A percentile compares a stretch with the other conserved stretches of the same genome.
phyloP scores from a whole-genome alignment of 768 basidiomycete genomes.

The Rubroboletus pulcherrimus region DNA sequence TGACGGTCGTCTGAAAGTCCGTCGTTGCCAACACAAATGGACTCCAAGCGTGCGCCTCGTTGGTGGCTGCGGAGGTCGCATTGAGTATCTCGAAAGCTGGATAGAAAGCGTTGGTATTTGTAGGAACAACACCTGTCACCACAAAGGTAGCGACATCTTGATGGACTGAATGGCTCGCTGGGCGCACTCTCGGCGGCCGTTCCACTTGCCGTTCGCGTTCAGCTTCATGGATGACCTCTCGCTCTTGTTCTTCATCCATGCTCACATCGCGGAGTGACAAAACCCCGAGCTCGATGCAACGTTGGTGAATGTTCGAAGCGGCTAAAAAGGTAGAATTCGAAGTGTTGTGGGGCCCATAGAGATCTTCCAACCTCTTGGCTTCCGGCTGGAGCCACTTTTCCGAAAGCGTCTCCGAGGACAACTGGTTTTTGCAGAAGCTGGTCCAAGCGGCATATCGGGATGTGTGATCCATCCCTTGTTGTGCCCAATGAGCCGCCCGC shows the following conservation, averaged over 20 bases:
- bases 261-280: conserved; percentile 11
- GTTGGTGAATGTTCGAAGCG: conserved; percentile 8
- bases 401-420: background rate
- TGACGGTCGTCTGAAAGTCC: conserved; percentile 17
- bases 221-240: conserved; percentile 44
- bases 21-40: conserved; percentile 9
- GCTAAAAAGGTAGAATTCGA: background rate
- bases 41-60: conserved; percentile 24
- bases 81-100: conserved; percentile 11
- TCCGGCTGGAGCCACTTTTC: conserved; percentile 39
- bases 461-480: conserved; percentile 31
- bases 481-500: conserved; percentile 39
- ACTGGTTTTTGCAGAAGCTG: background rate
- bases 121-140: conserved; percentile 24
- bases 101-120: conserved; percentile 19
- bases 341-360: conserved; percentile 17
- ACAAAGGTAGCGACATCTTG: conserved; percentile 25
- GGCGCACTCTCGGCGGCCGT: conserved; percentile 29
- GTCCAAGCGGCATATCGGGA: conserved; percentile 18
- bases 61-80: conserved; percentile 1
- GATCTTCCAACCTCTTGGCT: conserved; percentile 28
- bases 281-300: conserved; percentile 18
- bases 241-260: conserved; percentile 49
- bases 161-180: conserved; percentile 23
- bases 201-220: conserved; percentile 41